Evolutionary conservation across 1,139 yeast species (phyloP), one percentile per base, ranked within the genome.

Genomic region (Scheffersomyces parashehatae): DNA sequence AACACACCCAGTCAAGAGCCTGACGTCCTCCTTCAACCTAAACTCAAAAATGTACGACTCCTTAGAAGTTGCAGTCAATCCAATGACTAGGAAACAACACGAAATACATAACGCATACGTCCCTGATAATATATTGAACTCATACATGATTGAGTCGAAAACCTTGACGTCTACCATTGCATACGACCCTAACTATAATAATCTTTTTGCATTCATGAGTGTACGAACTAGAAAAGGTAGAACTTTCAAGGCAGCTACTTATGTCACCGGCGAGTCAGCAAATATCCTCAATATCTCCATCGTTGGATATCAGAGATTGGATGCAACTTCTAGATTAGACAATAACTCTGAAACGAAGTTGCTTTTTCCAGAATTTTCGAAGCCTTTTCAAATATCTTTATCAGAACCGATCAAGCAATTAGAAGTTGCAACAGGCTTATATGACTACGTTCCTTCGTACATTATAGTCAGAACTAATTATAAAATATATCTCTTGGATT

Each of bases 321-420:
- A 37, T 20, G 42, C 37, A 3, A 20, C 26, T 20, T 20, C 26
- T 3, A 26, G 29, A 14, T 9, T n/a, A 10, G 33, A 24, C 29
- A 35, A 34, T 41, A 34, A 36, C 39, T 15, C 34, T 24, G 42
- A 45, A 39, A 24, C 37, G 35, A 31, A 31, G n/a, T 31, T 31
- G 16, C 36, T 42, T 28, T 36, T 40, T 24, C 56, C 63, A 5
- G 46, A 40, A 8, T 44, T 54, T 38, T 39, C 48, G 1, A 41
- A 48, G 28, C 60, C 68, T 12, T 56, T 55, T 4, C 59, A 61
- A 39, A 50, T 65, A 14, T 55, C 57, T 28, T 60, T 66, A 29
- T 55, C 62, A 5, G 69, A 71, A 5, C 62, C 72, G 2, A 71
- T 79, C 11, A 63, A 60, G 32, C 83, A 79, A 49, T 62, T 78